Base-by-base conservation (phyloP, 2,329 filamentous ascomycete genomes). In the Nothomitra cinnamomea region DNA sequence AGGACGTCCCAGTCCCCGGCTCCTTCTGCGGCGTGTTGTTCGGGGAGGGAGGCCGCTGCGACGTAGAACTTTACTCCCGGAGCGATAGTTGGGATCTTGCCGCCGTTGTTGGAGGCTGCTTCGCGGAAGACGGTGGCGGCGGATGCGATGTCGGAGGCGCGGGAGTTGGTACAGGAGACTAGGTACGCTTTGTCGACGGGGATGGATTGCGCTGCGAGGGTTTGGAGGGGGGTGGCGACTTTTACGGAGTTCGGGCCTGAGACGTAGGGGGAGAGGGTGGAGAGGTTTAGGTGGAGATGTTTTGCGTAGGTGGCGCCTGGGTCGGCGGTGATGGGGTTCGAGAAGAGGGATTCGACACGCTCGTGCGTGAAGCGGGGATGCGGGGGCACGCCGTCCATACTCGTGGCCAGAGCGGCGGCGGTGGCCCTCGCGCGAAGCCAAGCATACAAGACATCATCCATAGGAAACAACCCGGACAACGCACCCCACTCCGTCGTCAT, bases 181-280 rank as follows among this genome's bases (percentile, higher is more conserved):
- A 95, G 72, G 65, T 95, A 95, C 0, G 86, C 88, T 63, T 85
- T 87, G 70, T 95, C 70, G 21, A 96, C 67, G 50, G 78, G 75
- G 65, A 96, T 94, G 58, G 85, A 70, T 63, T 90, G 73, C 0
- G 76, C 64, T 60, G 83, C 83, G 1, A 96, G 77, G 32, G 90
- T 79, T 3, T 72, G 69, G 0, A 96, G 67, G 0, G 90, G 87
- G 0, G 82, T 94, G 0, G 84, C 80, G 0, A 95, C 71, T 67
- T 95, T 95, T 62, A 95, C 87, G 0, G 85, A 89, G 69, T 95
- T 95, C 0, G 90, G 90, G 0, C 90, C 89, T 0, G 88, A 76
- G 8, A 95, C 81, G 54, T 85, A 89, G 0, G 89, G 89, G 0
- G 86, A 83, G 0, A 95, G 75, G 0, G 87, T 89, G 0, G 83